These are phyloP conservation scores for Mrakia frigida DNA, from an alignment of 768 basidiomycete genomes.

Conservation along the genomic window DNA sequence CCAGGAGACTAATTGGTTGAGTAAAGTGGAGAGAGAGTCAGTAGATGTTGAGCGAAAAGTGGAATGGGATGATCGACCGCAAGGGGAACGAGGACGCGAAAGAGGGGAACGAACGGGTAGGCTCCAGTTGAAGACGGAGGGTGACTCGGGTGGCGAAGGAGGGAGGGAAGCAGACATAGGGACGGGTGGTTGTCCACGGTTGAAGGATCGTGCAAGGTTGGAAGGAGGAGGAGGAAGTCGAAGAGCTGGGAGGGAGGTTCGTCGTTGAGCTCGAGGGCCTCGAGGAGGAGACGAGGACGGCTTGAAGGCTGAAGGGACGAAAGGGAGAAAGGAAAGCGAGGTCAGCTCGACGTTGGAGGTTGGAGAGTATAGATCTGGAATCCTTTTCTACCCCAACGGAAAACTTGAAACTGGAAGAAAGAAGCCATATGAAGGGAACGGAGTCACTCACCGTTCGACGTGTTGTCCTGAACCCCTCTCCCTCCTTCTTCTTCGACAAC, in stretches of 20 bases:
- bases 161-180: not conserved
- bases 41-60: not conserved
- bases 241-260: not conserved
- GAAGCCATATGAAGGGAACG: not conserved
- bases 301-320: not conserved
- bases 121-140: constrained; percentile 8
- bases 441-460: not conserved
- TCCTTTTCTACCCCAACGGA: no score
- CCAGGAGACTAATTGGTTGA: not conserved
- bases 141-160: constrained; percentile 3
- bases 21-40: not conserved
- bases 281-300: not conserved
- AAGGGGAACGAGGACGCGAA: no score
- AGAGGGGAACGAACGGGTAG: not conserved
- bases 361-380: no score
- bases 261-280: not conserved
- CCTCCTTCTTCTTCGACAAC: constrained; percentile 1
- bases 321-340: not conserved
- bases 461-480: not conserved
- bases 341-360: no score
- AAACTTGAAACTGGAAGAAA: no score
- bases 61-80: no score
- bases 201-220: not conserved
- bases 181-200: not conserved
- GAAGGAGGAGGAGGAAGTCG: not conserved